Evolutionary conservation across 2,329 filamentous ascomycete genomes (phyloP).

Genomic region (Neopestalotiopsis sp.): DNA sequence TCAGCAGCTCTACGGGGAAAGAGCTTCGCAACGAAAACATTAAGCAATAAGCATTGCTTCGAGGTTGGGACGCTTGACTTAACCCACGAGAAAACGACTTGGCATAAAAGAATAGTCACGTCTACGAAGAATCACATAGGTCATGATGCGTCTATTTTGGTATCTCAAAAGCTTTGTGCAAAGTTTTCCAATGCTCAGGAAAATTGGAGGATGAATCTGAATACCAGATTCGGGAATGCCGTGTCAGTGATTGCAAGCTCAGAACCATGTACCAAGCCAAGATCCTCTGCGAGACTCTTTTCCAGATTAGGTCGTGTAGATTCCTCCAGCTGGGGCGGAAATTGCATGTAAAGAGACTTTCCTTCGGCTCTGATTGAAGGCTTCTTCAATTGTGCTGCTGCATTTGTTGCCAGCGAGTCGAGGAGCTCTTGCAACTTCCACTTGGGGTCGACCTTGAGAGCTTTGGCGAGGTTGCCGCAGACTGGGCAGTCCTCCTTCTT

Average conservation of each 20-base stretch:
- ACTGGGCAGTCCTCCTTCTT: constrained; percentile 95
- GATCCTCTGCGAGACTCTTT: constrained; percentile 72
- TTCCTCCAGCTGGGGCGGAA: constrained; percentile 79
- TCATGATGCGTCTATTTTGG: constrained; percentile 12
- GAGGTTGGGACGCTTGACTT: too few species aligned
- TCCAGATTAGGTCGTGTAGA: constrained; percentile 82
- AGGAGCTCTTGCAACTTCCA: constrained; percentile 83
- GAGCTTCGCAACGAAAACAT: neutral
- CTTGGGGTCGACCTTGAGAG: constrained; percentile 72
- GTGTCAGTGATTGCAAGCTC: constrained; percentile 92
- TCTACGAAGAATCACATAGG: neutral
- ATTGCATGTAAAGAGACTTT: constrained; percentile 90
- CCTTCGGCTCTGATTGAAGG: constrained; percentile 80
- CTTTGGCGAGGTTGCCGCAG: constrained; percentile 82
- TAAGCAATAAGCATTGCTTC: too few species aligned
- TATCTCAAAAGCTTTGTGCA: constrained; percentile 13
- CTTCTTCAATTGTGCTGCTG: constrained; percentile 92
- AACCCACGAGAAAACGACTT: too few species aligned
- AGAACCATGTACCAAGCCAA: constrained; percentile 77
- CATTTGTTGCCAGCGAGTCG: constrained; percentile 79
- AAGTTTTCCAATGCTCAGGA: constrained; percentile 22
- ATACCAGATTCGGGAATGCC: constrained; percentile 78
- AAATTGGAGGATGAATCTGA: constrained; percentile 60
- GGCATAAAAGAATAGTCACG: too few species aligned
- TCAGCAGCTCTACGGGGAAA: neutral